Evolutionary conservation across 2,329 filamentous ascomycete genomes (phyloP).

Genomic region (Aciculosporium take): DNA sequence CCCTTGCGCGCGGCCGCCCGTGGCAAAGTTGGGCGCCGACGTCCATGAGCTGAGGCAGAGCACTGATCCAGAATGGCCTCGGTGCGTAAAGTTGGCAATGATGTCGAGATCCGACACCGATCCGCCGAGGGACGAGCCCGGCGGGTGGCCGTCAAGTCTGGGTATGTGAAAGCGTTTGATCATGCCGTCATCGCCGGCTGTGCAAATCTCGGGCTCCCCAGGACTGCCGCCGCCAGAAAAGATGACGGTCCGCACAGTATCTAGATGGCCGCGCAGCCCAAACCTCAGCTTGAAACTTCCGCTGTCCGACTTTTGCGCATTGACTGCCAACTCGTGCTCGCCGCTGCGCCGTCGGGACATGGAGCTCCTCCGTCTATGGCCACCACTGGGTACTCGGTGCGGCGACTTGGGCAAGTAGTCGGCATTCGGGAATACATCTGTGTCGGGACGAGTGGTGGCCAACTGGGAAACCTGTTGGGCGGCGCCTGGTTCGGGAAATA

Average conservation of each 20-base stretch:
- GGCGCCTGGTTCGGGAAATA: conserved; percentile 41
- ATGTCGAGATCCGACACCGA: conserved; percentile 74
- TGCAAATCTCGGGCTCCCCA: conserved; percentile 92
- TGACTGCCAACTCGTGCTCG: conserved; percentile 48
- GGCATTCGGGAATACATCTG: conserved; percentile 72
- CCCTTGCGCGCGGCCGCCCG: conserved; percentile 71
- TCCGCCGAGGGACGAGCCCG: conserved; percentile 24
- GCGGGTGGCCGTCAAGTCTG: conserved; percentile 50
- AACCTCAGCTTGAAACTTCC: conserved; percentile 85
- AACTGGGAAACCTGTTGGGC: conserved; percentile 30
- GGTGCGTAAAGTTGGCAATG: conserved; percentile 84
- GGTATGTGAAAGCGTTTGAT: conserved; percentile 97
- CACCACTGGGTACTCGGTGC: conserved; percentile 46
- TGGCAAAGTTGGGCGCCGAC: conserved; percentile 75
- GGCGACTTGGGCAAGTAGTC: conserved; percentile 73
- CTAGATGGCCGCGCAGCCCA: conserved; percentile 79
- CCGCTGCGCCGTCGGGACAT: conserved; percentile 56
- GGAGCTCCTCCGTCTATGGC: conserved; percentile 66
- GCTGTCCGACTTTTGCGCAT: conserved; percentile 48
- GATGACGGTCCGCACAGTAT: conserved; percentile 86
- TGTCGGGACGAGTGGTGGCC: conserved; percentile 57
- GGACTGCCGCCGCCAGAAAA: conserved; percentile 95
- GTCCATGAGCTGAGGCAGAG: conserved; percentile 79
- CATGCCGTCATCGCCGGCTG: conserved; percentile 84
- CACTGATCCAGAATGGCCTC: conserved; percentile 83